phyloP scores from a whole-genome alignment of 805 yeast genomes.

The Clavispora vitiphila region DNA sequence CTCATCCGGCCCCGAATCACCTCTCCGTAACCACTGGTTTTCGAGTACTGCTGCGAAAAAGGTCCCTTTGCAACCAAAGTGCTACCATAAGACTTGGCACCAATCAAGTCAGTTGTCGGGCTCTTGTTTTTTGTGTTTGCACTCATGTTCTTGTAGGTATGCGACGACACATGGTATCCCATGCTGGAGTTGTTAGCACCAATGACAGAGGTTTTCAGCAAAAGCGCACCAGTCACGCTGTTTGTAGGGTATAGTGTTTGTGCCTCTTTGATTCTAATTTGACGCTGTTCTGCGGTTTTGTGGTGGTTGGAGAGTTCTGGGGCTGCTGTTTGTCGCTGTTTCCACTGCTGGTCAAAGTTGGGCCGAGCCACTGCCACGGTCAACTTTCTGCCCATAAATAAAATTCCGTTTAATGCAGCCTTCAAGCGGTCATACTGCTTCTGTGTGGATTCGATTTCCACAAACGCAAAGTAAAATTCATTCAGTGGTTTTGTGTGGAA shows the following conservation, averaged over 20 bases:
- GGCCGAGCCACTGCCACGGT: slow-evolving; percentile 60
- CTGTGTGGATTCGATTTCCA: slow-evolving; percentile 51
- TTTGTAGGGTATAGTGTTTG: slow-evolving; percentile 20
- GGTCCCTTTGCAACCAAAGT: slow-evolving; percentile 23
- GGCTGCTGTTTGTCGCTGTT: slow-evolving; percentile 34
- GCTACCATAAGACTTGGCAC: slow-evolving; percentile 34
- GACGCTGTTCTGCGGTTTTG: slow-evolving; percentile 29
- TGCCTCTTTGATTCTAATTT: slow-evolving; percentile 41
- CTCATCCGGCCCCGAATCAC: slow-evolving; percentile 60
- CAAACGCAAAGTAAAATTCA: slow-evolving; percentile 59
- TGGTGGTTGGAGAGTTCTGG: slow-evolving; percentile 26
- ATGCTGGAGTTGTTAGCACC: slow-evolving; percentile 13
- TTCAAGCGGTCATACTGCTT: slow-evolving; percentile 46
- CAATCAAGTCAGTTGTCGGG: slow-evolving; percentile 27
- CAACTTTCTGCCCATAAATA: slow-evolving; percentile 69
- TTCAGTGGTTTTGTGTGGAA: slow-evolving; percentile 50
- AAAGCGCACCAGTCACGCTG: slow-evolving; percentile 14
- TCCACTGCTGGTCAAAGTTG: slow-evolving; percentile 41
- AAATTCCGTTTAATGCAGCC: slow-evolving; percentile 60
- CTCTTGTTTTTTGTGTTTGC: slow-evolving; percentile 32
- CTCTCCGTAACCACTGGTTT: slow-evolving; percentile 32
- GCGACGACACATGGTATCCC: slow-evolving; percentile 32
- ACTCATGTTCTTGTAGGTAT: slow-evolving; percentile 25
- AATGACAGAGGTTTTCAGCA: slow-evolving; percentile 10
- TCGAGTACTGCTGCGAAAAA: slow-evolving; percentile 22